Conservation (phyloP, 345 rosid species). For the Hibiscus tridactylites region DNA sequence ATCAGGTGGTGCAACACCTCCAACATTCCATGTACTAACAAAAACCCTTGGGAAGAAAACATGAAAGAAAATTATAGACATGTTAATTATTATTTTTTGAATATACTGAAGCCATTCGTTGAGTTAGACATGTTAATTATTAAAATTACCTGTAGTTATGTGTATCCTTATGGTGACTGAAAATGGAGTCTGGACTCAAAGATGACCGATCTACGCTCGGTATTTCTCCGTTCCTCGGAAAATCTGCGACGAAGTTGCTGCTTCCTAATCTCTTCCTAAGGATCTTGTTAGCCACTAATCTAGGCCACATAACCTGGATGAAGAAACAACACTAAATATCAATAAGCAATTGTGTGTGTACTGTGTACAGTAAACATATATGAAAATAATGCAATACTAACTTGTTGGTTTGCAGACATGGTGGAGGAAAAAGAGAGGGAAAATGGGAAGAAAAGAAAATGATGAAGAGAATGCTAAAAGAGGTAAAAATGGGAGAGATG, state of each 20-base stretch:
- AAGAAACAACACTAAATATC: neutral
- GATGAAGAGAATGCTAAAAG: slow-evolving; percentile 16
- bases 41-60: slow-evolving; percentile 33
- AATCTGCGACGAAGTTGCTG: slow-evolving; percentile 70
- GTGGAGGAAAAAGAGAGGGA: neutral
- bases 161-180: slow-evolving; percentile 27
- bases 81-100: neutral
- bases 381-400: slow-evolving; percentile 22
- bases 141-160: slow-evolving; percentile 33
- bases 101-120: no score
- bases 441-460: neutral
- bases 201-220: slow-evolving; percentile 26
- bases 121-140: no score
- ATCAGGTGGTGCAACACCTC: slow-evolving; percentile 61
- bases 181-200: slow-evolving; percentile 19
- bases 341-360: neutral
- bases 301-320: slow-evolving; percentile 67
- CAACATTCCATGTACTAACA: slow-evolving; percentile 87
- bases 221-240: slow-evolving; percentile 26
- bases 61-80: neutral
- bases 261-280: slow-evolving; percentile 53
- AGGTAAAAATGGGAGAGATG: slow-evolving; percentile 10
- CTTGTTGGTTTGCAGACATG: slow-evolving; percentile 37
- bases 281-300: slow-evolving; percentile 63
- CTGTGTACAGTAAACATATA: no score